phyloP scores from a whole-genome alignment of 768 basidiomycete species.

The Floccularia luteovirens region DNA sequence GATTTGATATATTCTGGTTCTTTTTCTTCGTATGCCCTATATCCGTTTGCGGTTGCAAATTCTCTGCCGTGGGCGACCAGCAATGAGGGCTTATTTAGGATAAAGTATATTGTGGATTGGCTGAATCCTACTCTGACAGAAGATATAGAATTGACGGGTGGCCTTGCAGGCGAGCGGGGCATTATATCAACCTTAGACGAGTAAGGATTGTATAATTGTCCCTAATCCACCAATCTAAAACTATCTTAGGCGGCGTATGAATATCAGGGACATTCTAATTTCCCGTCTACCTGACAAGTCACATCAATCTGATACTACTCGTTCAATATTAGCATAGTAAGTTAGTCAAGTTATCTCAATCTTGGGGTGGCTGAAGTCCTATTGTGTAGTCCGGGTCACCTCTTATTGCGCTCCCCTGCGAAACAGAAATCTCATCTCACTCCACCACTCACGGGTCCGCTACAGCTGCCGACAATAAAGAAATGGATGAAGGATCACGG shows the following conservation, averaged over 20 bases:
- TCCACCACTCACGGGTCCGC: conserved; percentile 39
- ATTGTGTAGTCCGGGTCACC: conserved; percentile 46
- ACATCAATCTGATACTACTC: not conserved
- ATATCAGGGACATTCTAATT: too few relatives aligned
- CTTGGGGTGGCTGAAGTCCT: not conserved
- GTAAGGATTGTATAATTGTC: conserved; percentile 14
- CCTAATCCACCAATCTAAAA: not conserved
- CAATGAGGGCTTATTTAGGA: conserved; percentile 40
- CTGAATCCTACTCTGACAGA: conserved; percentile 15
- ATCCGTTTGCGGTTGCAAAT: conserved; percentile 52
- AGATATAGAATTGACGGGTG: not conserved
- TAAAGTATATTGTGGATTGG: conserved; percentile 60
- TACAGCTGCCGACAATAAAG: conserved; percentile 31
- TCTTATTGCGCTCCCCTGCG: conserved; percentile 35
- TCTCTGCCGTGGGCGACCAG: conserved; percentile 40
- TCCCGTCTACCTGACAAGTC: too few relatives aligned
- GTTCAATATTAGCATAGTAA: not conserved
- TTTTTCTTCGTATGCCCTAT: conserved; percentile 47
- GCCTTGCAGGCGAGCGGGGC: conserved; percentile 23
- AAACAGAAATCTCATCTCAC: conserved; percentile 28
- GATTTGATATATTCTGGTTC: conserved; percentile 17
- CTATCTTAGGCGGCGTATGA: not conserved
- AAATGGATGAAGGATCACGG: conserved; percentile 31
- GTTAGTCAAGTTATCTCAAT: not conserved
- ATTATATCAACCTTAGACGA: conserved; percentile 22